Base-by-base conservation (phyloP, 2,329 filamentous ascomycete species). In the Leptographium procerum region DNA sequence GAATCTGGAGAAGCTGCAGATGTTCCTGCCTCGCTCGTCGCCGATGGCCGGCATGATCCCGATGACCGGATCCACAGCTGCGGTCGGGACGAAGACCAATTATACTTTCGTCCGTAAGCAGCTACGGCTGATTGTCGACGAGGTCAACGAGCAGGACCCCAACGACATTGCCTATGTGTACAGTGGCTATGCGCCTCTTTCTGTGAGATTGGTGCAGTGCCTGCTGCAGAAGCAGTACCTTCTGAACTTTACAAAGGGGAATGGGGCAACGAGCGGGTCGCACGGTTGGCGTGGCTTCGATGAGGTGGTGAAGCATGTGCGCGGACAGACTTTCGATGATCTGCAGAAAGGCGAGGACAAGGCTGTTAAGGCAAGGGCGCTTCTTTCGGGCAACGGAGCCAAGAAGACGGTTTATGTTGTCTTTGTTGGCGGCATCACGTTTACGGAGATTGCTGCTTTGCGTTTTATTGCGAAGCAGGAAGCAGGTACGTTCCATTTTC, bases 81-180 rank as follows among this genome's bases (percentile, higher is more conserved):
- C 52, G 11, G 31, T 75, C 9, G 86, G 86, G 19, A 83, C 80
- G 26, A 90, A 91, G 70, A 96, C 91, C 13, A 96, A 97, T 69
- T 99, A 96, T 73, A 86, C 84, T 5, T 88, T 89, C 64, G 76
- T 97, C 6, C 87, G 95, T 57, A 95, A 94, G 70, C 85, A 86
- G 61, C 81, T 99, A 16, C 84, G 87, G 33, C 81, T 99, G 19
- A 95, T 96, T 68, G 87, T 96, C 58, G 94, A 99, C 69, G 94
- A 97, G 69, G 92, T 99, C 45, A 91, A 95, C 68, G 94, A 99
- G 71, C 86, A 94, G 60, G 88, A 95, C 52, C 94, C 94, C 3
- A 89, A 94, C 66, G 94, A 99, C 66, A 86, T 97, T 61, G 88
- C 91, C n/a, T 99, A 99, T 67, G 91, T 96, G 13, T 99, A 97